Evolutionary conservation across 495 filamentous ascomycete genomes (phyloP).

Genomic region (Trypethelium eluteriae): DNA sequence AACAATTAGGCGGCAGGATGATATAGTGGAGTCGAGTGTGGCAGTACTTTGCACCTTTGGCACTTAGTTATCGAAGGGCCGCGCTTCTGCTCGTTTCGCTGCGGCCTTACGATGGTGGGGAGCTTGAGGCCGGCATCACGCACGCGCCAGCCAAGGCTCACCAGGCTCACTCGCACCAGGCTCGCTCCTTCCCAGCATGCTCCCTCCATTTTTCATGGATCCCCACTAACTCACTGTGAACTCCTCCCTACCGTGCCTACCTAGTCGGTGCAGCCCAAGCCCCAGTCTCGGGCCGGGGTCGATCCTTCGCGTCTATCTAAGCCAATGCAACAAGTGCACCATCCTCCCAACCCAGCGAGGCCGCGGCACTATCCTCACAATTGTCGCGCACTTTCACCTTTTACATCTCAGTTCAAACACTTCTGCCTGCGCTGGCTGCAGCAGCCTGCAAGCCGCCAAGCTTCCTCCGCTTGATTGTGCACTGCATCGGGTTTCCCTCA

Average conservation of each 20-base stretch:
- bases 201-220: no score
- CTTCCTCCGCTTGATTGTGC: neutral
- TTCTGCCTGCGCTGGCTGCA: conserved; percentile 6
- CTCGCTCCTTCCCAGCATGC: no score
- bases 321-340: neutral
- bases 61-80: no score
- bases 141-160: neutral
- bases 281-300: neutral
- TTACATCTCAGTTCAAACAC: neutral
- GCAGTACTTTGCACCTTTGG: no score
- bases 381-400: neutral
- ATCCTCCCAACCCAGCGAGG: neutral
- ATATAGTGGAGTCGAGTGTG: neutral
- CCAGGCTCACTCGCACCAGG: no score
- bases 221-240: no score
- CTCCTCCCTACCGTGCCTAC: no score
- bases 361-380: neutral
- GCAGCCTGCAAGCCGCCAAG: neutral
- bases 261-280: no score
- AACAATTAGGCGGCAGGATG: neutral
- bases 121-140: neutral
- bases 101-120: conserved; percentile 8
- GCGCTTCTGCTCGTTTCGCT: neutral
- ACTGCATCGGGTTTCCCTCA: neutral
- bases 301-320: conserved; percentile 8